A percentile compares a stretch with the other conserved stretches of the same genome.
Conservation (phyloP, 2,329 filamentous ascomycete species). For the Fusarium sambucinum region DNA sequence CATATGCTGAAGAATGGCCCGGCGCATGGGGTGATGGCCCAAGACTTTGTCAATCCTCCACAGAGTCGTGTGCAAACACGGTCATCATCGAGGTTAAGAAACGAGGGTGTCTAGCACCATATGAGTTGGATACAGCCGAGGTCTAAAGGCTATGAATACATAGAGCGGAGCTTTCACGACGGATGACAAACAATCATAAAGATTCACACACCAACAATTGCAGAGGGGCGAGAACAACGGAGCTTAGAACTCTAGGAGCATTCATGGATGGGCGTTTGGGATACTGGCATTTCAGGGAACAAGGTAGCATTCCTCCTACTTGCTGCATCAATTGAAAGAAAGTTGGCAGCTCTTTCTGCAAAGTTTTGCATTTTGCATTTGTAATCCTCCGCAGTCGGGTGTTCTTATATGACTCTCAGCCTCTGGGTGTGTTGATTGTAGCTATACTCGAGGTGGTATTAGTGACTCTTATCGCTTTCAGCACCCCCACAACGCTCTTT, state of each 20-base stretch:
- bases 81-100: conserved; percentile 32
- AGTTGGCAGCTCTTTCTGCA: conserved; percentile 3
- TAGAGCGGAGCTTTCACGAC: conserved; percentile 30
- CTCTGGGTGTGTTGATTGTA: background rate
- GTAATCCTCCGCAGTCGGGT: conserved; percentile 13
- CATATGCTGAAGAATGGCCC: conserved; percentile 42
- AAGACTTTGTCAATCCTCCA: conserved; percentile 10
- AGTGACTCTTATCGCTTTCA: conserved; percentile 16
- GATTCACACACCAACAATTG: conserved; percentile 20
- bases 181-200: conserved; percentile 6
- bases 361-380: background rate
- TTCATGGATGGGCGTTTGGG: conserved; percentile 44
- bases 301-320: conserved; percentile 14
- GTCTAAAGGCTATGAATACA: conserved; percentile 22
- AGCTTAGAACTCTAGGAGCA: conserved; percentile 16
- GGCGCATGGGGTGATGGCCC: conserved; percentile 9
- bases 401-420: conserved; percentile 11
- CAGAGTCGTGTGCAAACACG: conserved; percentile 29
- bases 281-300: conserved; percentile 4
- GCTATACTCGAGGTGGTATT: background rate
- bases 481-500: conserved; percentile 5
- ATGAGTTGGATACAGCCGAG: conserved; percentile 30
- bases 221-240: conserved; percentile 11
- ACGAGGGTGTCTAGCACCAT: conserved; percentile 11
- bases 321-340: conserved; percentile 19